Evolutionary conservation across 257 asterid species (phyloP).

Genomic region (Rhazya stricta): DNA sequence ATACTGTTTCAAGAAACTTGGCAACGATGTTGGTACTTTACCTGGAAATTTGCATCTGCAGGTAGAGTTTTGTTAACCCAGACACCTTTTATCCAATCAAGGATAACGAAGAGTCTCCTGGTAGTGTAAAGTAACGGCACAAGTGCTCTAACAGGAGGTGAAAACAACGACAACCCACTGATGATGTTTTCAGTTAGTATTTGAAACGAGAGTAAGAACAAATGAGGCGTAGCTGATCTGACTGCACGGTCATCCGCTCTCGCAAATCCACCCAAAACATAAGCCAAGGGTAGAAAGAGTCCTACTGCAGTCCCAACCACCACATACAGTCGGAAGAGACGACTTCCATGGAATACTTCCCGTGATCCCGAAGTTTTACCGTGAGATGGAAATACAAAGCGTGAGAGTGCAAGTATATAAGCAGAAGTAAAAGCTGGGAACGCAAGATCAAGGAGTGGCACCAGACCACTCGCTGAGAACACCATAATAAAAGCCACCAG

Average conservation of each 20-base stretch:
- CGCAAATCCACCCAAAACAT: slow-evolving; percentile 85
- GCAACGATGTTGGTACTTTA: slow-evolving; percentile 12
- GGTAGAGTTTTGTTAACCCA: slow-evolving; percentile 81
- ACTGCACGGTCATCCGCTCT: slow-evolving; percentile 87
- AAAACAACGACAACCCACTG: slow-evolving; percentile 64
- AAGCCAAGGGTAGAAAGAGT: slow-evolving; percentile 77
- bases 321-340: slow-evolving; percentile 48
- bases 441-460: slow-evolving; percentile 63
- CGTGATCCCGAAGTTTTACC: slow-evolving; percentile 24
- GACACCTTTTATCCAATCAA: slow-evolving; percentile 71
- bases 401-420: slow-evolving; percentile 51
- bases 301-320: slow-evolving; percentile 64
- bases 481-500: slow-evolving; percentile 89
- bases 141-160: slow-evolving; percentile 80
- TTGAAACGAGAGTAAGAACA: slow-evolving; percentile 74
- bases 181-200: slow-evolving; percentile 76
- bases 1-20: neutral
- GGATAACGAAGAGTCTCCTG: slow-evolving; percentile 54
- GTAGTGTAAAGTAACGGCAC: slow-evolving; percentile 75
- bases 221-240: slow-evolving; percentile 73
- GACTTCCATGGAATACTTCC: slow-evolving; percentile 57
- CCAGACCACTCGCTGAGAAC: slow-evolving; percentile 70
- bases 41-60: slow-evolving; percentile 44
- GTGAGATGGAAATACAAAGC: slow-evolving; percentile 56
- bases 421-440: slow-evolving; percentile 62